Evolutionary conservation across 192 early-diverging fungal genomes (phyloP).

Genomic region (Coemansia sp.): DNA sequence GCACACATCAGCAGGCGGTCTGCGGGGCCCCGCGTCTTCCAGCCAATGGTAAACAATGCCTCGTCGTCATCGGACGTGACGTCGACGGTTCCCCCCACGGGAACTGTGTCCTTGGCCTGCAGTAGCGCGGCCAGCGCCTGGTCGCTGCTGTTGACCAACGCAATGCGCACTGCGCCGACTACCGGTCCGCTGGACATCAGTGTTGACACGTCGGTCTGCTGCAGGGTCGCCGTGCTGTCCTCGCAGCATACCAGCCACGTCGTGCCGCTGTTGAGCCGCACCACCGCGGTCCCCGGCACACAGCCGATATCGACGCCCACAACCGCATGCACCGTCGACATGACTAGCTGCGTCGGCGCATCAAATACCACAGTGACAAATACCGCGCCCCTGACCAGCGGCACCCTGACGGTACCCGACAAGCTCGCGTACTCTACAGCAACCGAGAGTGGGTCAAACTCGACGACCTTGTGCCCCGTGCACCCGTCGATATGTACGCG

Average conservation of each 20-base stretch:
- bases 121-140: conserved; percentile 19
- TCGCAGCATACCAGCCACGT: conserved; percentile 43
- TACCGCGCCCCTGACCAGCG: conserved; percentile 43
- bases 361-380: conserved; percentile 42
- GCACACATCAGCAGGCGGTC: conserved; percentile 23
- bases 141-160: conserved; percentile 15
- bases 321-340: conserved; percentile 42
- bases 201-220: conserved; percentile 12
- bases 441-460: conserved; percentile 34
- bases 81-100: conserved; percentile 31
- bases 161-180: conserved; percentile 42
- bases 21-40: conserved; percentile 8
- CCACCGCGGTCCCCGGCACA: conserved; percentile 21
- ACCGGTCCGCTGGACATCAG: conserved; percentile 6
- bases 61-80: conserved; percentile 1
- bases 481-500: conserved; percentile 10
- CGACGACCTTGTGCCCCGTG: conserved; percentile 7
- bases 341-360: neutral
- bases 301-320: conserved; percentile 1
- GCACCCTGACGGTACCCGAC: neutral
- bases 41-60: conserved; percentile 16
- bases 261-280: conserved; percentile 33
- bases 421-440: conserved; percentile 19
- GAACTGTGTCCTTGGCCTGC: conserved; percentile 13
- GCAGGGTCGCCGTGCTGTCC: neutral